Base-by-base conservation (phyloP, 371 early-diverging fungal species). In the Chytridium lagenaria region DNA sequence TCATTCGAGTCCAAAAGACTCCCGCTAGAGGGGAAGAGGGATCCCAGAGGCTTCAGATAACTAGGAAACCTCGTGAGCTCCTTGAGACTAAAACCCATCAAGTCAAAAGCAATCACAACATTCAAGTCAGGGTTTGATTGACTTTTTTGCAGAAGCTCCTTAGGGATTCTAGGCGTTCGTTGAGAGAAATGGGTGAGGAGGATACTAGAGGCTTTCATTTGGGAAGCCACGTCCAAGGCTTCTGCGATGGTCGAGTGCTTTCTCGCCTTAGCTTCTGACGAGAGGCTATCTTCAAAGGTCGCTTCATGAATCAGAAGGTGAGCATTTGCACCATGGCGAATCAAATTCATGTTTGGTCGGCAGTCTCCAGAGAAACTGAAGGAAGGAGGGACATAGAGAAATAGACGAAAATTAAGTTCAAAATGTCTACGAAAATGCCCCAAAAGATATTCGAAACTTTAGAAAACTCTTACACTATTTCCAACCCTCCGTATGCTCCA, bases 161-260 rank as follows among this genome's bases (percentile, higher is more conserved):
- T 2, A 15, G 28, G 23, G 68, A 55, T 26, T 49, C 72, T 2
- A 92, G 84, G 34, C 76, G 72, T 0, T 30, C 99, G 89, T 82
- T 99, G 98, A 78, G 97, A 96, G 77, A 99, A 99, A 80, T 99
- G 99, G 64, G 99, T 99, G 68, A 99, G 81, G 44, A 99, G 75
- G 1, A 94, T 87, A 65, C 82, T 85, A 72, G 90, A 86, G 49
- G 97, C 96, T 26, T 90, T 84, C 94, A 97, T 90, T 90, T 82
- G 79, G 73, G 87, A 77, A 0, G 91, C 94, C 38, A 99, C 90
- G 26, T 89, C 81, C 3, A 97, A 84, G 0, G 99, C 99, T 82
- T 98, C 98, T 51, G 82, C 78, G 1, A 91, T 90, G 0, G 99
- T 99, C 51, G 91, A 92, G 79, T 99, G 99, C 16, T 89, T 84